A percentile compares a stretch with the other conserved stretches of the same genome.
These are phyloP conservation scores for Fraxinus quadrangulata DNA, from an alignment of 257 asterid species.

Conservation along the genomic window DNA sequence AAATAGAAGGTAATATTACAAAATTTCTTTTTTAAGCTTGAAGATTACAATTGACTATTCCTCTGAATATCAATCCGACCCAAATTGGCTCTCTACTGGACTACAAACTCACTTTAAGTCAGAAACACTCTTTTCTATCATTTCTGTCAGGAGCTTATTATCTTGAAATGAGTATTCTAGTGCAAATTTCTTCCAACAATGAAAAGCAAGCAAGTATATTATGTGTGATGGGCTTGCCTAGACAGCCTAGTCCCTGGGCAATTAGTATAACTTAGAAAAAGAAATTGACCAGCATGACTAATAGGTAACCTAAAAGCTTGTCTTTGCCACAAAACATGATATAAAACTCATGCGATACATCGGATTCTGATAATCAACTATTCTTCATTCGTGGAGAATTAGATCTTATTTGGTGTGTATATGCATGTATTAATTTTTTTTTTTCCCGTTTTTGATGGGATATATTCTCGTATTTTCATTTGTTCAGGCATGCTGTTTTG, in stretches of 20 bases:
- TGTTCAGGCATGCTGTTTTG: constrained; percentile 83
- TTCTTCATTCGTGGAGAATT: neutral
- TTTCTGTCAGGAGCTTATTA: neutral
- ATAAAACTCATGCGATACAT: neutral
- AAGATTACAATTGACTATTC: neutral
- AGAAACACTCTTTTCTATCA: neutral
- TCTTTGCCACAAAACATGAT: neutral
- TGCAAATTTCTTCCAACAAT: too few species aligned
- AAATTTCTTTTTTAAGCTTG: neutral
- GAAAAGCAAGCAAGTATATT: too few species aligned
- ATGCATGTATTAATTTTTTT: neutral
- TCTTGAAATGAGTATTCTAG: neutral
- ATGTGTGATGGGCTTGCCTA: too few species aligned
- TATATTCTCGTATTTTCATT: constrained; percentile 22
- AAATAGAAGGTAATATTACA: neutral
- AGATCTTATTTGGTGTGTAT: constrained; percentile 3
- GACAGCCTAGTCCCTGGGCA: too few species aligned
- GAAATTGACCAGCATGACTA: neutral
- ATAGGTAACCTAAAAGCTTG: neutral
- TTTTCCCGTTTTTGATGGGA: constrained; percentile 11
- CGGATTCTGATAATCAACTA: neutral
- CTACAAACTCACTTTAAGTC: neutral
- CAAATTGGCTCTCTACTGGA: neutral
- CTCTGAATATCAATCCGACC: neutral
- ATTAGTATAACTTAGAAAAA: neutral